Percentiles rank a stretch among this genome's conserved stretches.
phyloP scores from a whole-genome alignment of 805 yeast genomes.

The Pachysolen tannophilus region DNA sequence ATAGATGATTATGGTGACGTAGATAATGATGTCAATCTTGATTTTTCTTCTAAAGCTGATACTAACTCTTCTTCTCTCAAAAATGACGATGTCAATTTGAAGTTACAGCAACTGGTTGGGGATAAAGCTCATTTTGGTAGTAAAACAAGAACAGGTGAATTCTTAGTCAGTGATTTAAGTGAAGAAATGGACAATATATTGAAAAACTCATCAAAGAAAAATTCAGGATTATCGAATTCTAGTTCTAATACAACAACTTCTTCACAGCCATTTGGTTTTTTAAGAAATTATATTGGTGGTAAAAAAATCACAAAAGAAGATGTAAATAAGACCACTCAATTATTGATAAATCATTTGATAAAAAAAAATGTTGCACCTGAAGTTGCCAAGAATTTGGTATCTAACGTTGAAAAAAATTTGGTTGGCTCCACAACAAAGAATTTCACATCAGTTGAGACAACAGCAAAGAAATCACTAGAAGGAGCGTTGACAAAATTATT shows the following conservation, averaged over 20 bases:
- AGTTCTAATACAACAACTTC: slow-evolving; percentile 14
- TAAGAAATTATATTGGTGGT: slow-evolving; percentile 60
- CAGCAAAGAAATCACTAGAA: slow-evolving; percentile 58
- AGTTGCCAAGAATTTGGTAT: slow-evolving; percentile 67
- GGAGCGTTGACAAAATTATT: slow-evolving; percentile 65
- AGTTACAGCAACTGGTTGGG: slow-evolving; percentile 28
- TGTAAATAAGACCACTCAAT: slow-evolving; percentile 53
- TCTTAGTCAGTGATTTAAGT: slow-evolving; percentile 56
- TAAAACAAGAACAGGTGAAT: slow-evolving; percentile 44
- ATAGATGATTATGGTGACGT: slow-evolving; percentile 32
- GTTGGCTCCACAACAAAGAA: slow-evolving; percentile 64
- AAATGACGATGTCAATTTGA: slow-evolving; percentile 8
- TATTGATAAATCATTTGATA: slow-evolving; percentile 69
- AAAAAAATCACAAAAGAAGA: slow-evolving; percentile 57
- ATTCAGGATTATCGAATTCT: neutral
- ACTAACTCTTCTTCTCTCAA: slow-evolving; percentile 13
- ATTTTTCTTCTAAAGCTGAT: slow-evolving; percentile 38
- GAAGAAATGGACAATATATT: slow-evolving; percentile 39
- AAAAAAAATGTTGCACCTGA: slow-evolving; percentile 88
- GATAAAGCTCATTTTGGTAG: slow-evolving; percentile 32
- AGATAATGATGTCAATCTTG: slow-evolving; percentile 37
- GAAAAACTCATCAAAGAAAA: slow-evolving; percentile 10
- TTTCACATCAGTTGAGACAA: slow-evolving; percentile 67
- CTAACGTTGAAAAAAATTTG: slow-evolving; percentile 61
- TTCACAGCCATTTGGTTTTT: slow-evolving; percentile 45